Evolutionary conservation across 441 rosid genomes (phyloP).

Genomic region (Francoa sonchifolia): DNA sequence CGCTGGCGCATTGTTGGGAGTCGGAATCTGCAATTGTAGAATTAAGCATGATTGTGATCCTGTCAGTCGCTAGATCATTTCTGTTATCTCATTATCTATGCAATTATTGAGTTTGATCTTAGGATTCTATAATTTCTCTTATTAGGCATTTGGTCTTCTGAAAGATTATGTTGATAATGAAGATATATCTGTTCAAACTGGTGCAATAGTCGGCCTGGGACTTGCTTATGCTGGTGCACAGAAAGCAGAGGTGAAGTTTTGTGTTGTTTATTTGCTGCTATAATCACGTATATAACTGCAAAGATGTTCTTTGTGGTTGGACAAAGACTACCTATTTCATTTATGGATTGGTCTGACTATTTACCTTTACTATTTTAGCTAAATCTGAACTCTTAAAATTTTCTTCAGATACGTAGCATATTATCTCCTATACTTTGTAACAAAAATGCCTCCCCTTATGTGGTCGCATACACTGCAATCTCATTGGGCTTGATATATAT

Average conservation of each 20-base stretch:
- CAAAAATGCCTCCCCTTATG: conserved; percentile 67
- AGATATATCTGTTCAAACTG: conserved; percentile 71
- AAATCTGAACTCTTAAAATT: not conserved
- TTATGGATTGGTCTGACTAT: too few species aligned
- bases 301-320: not conserved
- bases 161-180: conserved; percentile 55
- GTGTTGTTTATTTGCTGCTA: too few species aligned
- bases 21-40: conserved; percentile 84
- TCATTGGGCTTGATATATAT: conserved; percentile 81
- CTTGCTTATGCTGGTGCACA: conserved; percentile 93
- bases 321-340: not conserved
- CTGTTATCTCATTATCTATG: not conserved
- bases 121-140: conserved; percentile 17
- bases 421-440: conserved; percentile 61
- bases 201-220: conserved; percentile 94
- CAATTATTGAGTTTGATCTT: not conserved
- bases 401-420: conserved; percentile 40
- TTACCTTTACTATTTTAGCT: not conserved
- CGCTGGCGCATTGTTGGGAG: conserved; percentile 93
- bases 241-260: conserved; percentile 55
- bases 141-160: conserved; percentile 81
- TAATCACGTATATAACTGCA: too few species aligned
- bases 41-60: conserved; percentile 86
- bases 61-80: conserved; percentile 55
- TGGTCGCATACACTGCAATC: conserved; percentile 76